Base-by-base conservation (phyloP, 352 stramenopile species). In the Phytophthora litchii region DNA sequence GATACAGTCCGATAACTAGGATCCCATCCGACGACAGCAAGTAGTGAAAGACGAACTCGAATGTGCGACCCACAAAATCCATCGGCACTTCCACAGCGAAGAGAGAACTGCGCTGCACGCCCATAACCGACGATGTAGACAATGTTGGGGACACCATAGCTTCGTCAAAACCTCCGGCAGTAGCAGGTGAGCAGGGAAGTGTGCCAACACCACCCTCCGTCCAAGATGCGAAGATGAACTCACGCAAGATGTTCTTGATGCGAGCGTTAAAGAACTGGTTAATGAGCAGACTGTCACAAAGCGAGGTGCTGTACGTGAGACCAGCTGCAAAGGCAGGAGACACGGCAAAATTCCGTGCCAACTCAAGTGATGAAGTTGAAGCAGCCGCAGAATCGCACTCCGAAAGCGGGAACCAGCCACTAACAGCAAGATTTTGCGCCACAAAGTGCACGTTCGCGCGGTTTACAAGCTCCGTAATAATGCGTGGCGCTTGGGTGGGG, bases 261-360 rank as follows among this genome's bases (percentile, higher is more conserved):
- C 88, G 86, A 37, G 76, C 64, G 47, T 92, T 94, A 64, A 92
- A 94, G 52, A 89, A 92, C 61, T 92, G 83, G 63, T 94, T 94
- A 71, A 94, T 91, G 48, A 94, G 83, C 14, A 94, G 54, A 20
- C 78, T 92, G 56, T 94, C 85, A 32, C 85, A 94, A 13, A 94
- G 66, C 12, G 85, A 94, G 3, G 81, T 90, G 72, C 83, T 92
- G 79, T 91, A 94, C 23, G 85, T 84, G 25, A 94, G 69, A 1
- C 85, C 85, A 14, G 85, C 88, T 0, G 83, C 81, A 45, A 94
- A 94, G 10, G 79, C 78, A 11, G 81, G 80, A 7, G 81, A 92
- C 17, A 89, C 16, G 36, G 79, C 82, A 51, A 92, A 90, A 47
- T 92, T 83, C 3, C 76, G 64, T 8, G 83, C 77, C 16, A 92